These are phyloP conservation scores for Naganishia cerealis DNA, from an alignment of 1,284 basidiomycete species.

Conservation along the genomic window DNA sequence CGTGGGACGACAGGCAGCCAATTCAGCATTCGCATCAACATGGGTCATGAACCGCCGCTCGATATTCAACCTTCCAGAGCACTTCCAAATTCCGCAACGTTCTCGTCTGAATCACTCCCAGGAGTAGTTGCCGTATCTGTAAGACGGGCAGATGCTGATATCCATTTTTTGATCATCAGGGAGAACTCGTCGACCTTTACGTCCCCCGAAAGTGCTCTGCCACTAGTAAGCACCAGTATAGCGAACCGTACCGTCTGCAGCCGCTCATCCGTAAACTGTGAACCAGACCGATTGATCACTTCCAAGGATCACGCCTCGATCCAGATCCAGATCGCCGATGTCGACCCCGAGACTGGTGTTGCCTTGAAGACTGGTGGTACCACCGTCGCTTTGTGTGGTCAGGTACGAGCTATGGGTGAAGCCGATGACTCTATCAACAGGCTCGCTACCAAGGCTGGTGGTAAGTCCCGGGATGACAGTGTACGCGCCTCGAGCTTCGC, in stretches of 20 bases:
- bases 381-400: conserved; percentile 90
- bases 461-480: conserved; percentile 64
- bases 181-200: conserved; percentile 99
- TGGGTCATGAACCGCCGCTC: not conserved
- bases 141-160: not conserved
- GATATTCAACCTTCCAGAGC: not conserved
- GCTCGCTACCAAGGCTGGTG: conserved; percentile 88
- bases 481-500: not conserved
- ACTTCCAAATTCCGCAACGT: not conserved
- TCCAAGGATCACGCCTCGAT: conserved; percentile 99
- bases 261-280: not conserved
- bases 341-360: conserved; percentile 81
- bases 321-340: conserved; percentile 91
- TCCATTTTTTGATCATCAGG: conserved; percentile 58
- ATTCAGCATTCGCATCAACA: not conserved
- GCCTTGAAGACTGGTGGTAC: conserved; percentile 78
- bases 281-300: conserved; percentile 85
- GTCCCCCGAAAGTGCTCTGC: conserved; percentile 99
- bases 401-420: conserved; percentile 92
- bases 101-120: not conserved
- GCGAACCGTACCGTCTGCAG: not conserved
- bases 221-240: conserved; percentile 67
- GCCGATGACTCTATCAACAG: conserved; percentile 96
- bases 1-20: not conserved
- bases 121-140: not conserved